Conservation (phyloP, 257 asterid species). For the Henckelia pumila region DNA sequence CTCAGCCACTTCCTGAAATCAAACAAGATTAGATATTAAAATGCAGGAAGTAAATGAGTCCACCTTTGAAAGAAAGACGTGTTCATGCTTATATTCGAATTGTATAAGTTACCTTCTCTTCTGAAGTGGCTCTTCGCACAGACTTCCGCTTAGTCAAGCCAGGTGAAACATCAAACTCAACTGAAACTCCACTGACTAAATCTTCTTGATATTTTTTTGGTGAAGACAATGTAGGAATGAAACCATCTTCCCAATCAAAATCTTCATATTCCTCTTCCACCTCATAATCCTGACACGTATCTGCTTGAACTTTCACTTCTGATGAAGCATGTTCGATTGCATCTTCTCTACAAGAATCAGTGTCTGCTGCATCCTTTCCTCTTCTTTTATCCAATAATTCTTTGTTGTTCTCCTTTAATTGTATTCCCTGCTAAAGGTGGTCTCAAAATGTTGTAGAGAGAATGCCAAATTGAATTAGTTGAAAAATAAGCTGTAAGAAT, state of each 20-base stretch:
- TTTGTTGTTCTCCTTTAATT: conserved; percentile 23
- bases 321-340: conserved; percentile 30
- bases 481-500: not conserved
- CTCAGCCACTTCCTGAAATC: conserved; percentile 78
- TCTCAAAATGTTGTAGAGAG: conserved; percentile 13
- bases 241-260: conserved; percentile 89
- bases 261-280: conserved; percentile 42
- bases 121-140: conserved; percentile 76
- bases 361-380: conserved; percentile 26
- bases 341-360: conserved; percentile 35
- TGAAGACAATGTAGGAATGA: conserved; percentile 36
- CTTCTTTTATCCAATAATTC: conserved; percentile 20
- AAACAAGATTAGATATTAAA: conserved; percentile 20
- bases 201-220: conserved; percentile 35
- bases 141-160: conserved; percentile 53
- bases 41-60: conserved; percentile 11
- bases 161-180: conserved; percentile 73
- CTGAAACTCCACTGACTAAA: conserved; percentile 52
- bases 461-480: not conserved
- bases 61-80: conserved; percentile 13
- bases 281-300: conserved; percentile 17
- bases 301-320: conserved; percentile 22
- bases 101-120: conserved; percentile 63
- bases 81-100: conserved; percentile 3
- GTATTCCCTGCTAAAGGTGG: conserved; percentile 40